phyloP scores from a whole-genome alignment of 2,329 filamentous ascomycete genomes.

The Monosporascus cannonballus region DNA sequence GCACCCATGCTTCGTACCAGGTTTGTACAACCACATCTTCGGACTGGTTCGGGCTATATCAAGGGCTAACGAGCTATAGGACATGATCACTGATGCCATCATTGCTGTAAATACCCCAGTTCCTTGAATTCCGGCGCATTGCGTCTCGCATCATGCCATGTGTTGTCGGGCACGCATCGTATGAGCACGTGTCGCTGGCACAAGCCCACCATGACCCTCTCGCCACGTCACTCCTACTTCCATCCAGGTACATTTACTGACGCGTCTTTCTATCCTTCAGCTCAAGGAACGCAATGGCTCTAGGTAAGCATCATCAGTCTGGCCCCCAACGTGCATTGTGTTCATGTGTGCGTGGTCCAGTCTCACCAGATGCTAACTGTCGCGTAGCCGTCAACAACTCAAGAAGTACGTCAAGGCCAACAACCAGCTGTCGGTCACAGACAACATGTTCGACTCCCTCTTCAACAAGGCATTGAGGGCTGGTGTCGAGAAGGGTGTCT shows the following conservation, averaged over 20 bases:
- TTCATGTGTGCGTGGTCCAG: constrained; percentile 1
- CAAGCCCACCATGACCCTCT: constrained; percentile 1
- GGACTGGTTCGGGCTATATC: constrained; percentile 11
- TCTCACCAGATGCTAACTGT: constrained; percentile 22
- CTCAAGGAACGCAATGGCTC: constrained; percentile 59
- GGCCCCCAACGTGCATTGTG: constrained; percentile 7
- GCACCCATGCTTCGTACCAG: constrained; percentile 52
- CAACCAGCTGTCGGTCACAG: constrained; percentile 28
- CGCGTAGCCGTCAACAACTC: constrained; percentile 46
- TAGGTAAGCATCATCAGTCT: constrained; percentile 28
- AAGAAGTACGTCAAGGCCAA: constrained; percentile 49
- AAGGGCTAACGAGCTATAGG: constrained; percentile 38
- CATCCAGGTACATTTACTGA: constrained; percentile 30
- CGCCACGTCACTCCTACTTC: neutral
- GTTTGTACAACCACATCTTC: constrained; percentile 32
- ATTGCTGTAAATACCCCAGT: constrained; percentile 45
- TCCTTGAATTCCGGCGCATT: constrained; percentile 33
- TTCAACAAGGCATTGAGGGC: constrained; percentile 66
- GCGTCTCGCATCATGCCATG: constrained; percentile 5
- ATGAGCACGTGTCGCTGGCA: constrained; percentile 2
- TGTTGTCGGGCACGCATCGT: constrained; percentile 18
- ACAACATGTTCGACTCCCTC: constrained; percentile 55
- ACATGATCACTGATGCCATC: constrained; percentile 59
- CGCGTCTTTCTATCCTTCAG: constrained; percentile 32
- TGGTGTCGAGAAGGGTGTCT: constrained; percentile 81